phyloP scores from a whole-genome alignment of 1,139 yeast species.

The Scheffersomyces segobiensis region DNA sequence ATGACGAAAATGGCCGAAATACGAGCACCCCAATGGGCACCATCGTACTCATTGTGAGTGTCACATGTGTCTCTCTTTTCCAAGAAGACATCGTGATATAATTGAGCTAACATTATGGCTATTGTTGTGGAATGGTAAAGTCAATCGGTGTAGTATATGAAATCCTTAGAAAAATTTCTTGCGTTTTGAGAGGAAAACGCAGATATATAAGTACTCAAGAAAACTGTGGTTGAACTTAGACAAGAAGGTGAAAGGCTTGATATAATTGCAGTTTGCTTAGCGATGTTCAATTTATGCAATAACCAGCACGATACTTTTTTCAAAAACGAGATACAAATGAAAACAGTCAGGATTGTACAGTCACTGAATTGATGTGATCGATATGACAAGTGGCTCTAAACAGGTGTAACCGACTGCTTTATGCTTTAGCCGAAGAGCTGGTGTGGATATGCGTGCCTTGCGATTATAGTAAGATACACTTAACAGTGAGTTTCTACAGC shows the following conservation, averaged over 20 bases:
- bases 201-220: not conserved
- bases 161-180: not conserved
- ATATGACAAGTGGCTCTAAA: not conserved
- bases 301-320: constrained; percentile 1
- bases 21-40: constrained; percentile 57
- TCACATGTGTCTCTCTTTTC: constrained; percentile 35
- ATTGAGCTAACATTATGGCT: constrained; percentile 3
- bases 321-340: not conserved
- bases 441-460: not conserved
- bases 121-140: not conserved
- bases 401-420: not conserved
- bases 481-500: not conserved
- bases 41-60: constrained; percentile 38
- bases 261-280: not conserved
- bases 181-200: not conserved
- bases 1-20: constrained; percentile 75
- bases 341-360: not conserved
- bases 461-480: not conserved
- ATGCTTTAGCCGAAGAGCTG: not conserved
- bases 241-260: not conserved
- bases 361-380: not conserved
- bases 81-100: constrained; percentile 5
- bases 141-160: constrained; percentile 1
- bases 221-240: not conserved
- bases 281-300: not conserved